Evolutionary conservation across 2,329 filamentous ascomycete species (phyloP), one percentile per base, ranked within the genome.

Genomic region (Zasmidium angulare): DNA sequence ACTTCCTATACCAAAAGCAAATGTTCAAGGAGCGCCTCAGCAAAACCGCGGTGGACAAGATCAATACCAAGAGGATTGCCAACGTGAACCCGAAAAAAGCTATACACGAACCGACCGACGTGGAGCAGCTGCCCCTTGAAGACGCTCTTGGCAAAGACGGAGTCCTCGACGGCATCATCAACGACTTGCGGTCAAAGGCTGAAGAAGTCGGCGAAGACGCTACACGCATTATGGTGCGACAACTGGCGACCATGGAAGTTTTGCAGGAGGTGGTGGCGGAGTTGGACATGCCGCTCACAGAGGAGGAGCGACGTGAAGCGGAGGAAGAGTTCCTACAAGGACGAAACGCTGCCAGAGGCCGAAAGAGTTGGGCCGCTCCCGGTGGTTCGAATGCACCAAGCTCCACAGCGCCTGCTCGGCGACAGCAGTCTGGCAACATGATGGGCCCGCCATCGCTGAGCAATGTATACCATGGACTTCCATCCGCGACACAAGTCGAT

Each of bases 21-120:
- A 79, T 96, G 1, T 96, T 92, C 82, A 97, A 97, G 74, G 87
- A 82, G 29, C 90, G 95, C 70, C 80, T 97, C 48, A 85, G 90
- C 2, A 85, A 84, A 43, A 85, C 90, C 14, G 89, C 96, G 1
- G 88, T 97, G 2, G 93, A 97, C 75, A 87, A 91, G 71, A 91
- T 89, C 75, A 91, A 90, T 52, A 86, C 88, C 0, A 75, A 86
- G n/a, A 85, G 89, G 7, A 85, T 81, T 72, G 86, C 89, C 0
- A 80, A 81, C 20, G 84, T 82, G 53, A 78, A 70, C 50, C 58
- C 68, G 12, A 62, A 74, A 1, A 80, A 86, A 1, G 86, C 87
- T 66, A 78, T 91, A n/a, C 83, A 82, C 36, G 76, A 79, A 46
- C 85, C 89, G 0, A 80, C 78, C 55, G 70, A 81, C 0, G 77